Conservation (phyloP, 2,329 filamentous ascomycete species). For the Calycina herbarum region DNA sequence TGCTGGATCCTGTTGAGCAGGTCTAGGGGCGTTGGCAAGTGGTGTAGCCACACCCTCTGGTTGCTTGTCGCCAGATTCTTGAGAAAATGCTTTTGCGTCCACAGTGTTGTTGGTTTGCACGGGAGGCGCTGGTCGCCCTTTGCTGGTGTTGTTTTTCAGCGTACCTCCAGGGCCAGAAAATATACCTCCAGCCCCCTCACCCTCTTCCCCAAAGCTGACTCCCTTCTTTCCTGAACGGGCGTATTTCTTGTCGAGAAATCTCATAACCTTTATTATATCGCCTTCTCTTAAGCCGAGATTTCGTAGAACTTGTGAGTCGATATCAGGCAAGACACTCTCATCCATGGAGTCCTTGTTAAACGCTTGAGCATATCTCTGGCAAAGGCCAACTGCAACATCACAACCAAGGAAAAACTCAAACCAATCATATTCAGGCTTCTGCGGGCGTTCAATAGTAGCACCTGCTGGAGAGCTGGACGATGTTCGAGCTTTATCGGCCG, state of each 20-base stretch:
- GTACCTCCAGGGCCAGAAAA: constrained; percentile 93
- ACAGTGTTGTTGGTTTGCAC: constrained; percentile 83
- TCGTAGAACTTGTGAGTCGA: constrained; percentile 77
- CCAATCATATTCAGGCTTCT: constrained; percentile 88
- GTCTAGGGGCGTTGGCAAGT: constrained; percentile 41
- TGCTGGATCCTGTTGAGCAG: constrained; percentile 49
- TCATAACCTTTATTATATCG: constrained; percentile 95
- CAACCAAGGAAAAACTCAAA: constrained; percentile 97
- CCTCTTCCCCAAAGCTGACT: constrained; percentile 54
- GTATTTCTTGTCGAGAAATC: constrained; percentile 79
- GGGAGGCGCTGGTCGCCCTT: constrained; percentile 84
- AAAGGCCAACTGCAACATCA: constrained; percentile 88
- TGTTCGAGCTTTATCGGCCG: constrained; percentile 30
- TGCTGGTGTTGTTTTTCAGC: constrained; percentile 90
- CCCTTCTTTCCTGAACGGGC: constrained; percentile 59
- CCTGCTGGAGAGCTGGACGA: constrained; percentile 47
- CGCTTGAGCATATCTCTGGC: constrained; percentile 88
- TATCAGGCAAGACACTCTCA: constrained; percentile 86
- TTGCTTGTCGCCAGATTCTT: constrained; percentile 47
- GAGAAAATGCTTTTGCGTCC: constrained; percentile 81
- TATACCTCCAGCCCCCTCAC: constrained; percentile 65
- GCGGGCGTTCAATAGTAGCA: constrained; percentile 59
- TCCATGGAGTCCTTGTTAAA: constrained; percentile 95
- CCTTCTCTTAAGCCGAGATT: constrained; percentile 93
- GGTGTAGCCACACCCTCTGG: constrained; percentile 50